Percentiles rank a stretch among this genome's conserved stretches.
Conservation (phyloP, 208 protist species). For the Leishmania aethiopica region DNA sequence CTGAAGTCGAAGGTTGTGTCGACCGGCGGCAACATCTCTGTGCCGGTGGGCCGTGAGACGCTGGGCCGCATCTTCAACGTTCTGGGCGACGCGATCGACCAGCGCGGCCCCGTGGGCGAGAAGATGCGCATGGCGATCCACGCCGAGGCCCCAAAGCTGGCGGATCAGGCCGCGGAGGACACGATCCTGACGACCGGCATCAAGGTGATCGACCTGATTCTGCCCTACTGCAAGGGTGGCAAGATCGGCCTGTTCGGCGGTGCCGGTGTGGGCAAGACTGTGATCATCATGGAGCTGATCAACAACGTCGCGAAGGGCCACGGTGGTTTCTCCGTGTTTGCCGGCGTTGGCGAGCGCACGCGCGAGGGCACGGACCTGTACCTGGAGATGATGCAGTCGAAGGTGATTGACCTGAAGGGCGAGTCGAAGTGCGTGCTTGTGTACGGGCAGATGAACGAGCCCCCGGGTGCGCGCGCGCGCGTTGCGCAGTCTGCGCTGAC, state of each 20-base stretch:
- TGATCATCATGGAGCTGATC: conserved; percentile 99
- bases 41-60: conserved; percentile 96
- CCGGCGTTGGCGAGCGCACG: conserved; percentile 98
- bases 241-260: conserved; percentile 99
- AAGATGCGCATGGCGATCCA: conserved; percentile 94
- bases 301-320: conserved; percentile 99
- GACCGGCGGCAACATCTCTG: conserved; percentile 95
- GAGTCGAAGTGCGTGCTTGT: conserved; percentile 98
- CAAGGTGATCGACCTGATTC: conserved; percentile 98
- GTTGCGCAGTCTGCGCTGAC: conserved; percentile 98
- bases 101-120: conserved; percentile 95
- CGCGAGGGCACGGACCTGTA: conserved; percentile 99
- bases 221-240: conserved; percentile 98
- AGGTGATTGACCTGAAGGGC: conserved; percentile 93
- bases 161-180: conserved; percentile 93
- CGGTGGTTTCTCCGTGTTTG: conserved; percentile 99
- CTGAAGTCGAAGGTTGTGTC: conserved; percentile 95
- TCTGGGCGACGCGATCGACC: conserved; percentile 98
- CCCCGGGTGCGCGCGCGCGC: conserved; percentile 97
- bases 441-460: conserved; percentile 99
- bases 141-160: conserved; percentile 92
- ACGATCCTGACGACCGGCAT: conserved; percentile 98
- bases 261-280: conserved; percentile 99
- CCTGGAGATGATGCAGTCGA: conserved; percentile 98
- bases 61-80: conserved; percentile 99